Conservation (phyloP, 1,284 basidiomycete species). For the Tilletia caries region DNA sequence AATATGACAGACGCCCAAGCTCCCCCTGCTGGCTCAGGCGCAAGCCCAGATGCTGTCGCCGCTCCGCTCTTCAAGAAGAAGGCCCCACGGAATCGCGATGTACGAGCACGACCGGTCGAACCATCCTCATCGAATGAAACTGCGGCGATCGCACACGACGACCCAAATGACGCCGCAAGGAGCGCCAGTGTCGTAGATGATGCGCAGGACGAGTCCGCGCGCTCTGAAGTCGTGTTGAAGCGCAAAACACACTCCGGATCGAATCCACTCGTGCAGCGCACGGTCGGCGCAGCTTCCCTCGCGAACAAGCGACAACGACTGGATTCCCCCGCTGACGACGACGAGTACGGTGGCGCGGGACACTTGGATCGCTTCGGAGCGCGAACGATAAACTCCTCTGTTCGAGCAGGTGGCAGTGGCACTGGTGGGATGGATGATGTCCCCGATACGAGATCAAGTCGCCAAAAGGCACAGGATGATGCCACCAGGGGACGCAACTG, state of each 20-base stretch:
- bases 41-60: not conserved
- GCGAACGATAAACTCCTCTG: conserved; percentile 40
- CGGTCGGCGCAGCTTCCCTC: not conserved
- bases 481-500: conserved; percentile 56
- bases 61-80: conserved; percentile 10
- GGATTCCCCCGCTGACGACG: not conserved
- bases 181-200: not conserved
- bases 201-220: not conserved
- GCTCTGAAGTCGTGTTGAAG: not conserved
- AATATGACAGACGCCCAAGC: not conserved
- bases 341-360: conserved; percentile 55
- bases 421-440: too few relatives aligned
- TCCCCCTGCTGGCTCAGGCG: not conserved
- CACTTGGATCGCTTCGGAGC: conserved; percentile 64
- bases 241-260: not conserved
- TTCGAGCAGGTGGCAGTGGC: too few relatives aligned
- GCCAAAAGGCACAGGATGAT: conserved; percentile 47
- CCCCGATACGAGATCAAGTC: not conserved
- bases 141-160: not conserved
- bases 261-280: not conserved
- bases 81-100: not conserved
- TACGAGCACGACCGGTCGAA: not conserved
- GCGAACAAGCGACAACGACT: conserved; percentile 3
- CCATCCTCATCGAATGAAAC: not conserved
- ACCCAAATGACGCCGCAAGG: too few relatives aligned